Percentiles rank a stretch among this genome's conserved stretches.
Evolutionary conservation across 768 basidiomycete genomes (phyloP).

Genomic region (Baorangia bicolor): DNA sequence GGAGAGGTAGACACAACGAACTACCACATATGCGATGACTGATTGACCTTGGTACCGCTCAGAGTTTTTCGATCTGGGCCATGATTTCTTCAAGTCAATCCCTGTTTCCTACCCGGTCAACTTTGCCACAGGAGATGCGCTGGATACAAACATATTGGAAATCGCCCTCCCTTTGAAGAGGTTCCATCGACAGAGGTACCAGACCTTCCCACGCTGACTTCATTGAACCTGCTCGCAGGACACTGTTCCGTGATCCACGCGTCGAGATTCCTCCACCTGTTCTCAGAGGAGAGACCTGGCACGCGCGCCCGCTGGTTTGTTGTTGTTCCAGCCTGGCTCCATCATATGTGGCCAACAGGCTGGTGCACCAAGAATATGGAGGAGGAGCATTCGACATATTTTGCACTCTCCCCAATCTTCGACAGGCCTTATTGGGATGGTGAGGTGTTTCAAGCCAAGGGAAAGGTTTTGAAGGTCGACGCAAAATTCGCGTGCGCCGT

Average conservation of each 20-base stretch:
- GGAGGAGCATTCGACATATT: neutral
- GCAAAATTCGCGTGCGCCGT: too few species aligned
- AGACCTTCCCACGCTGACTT: neutral
- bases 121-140: neutral
- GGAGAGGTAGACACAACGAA: too few species aligned
- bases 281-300: neutral
- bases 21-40: too few species aligned
- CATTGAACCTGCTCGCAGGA: neutral
- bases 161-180: neutral
- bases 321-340: too few species aligned
- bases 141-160: neutral
- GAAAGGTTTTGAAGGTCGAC: too few species aligned
- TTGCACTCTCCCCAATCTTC: neutral
- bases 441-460: neutral
- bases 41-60: too few species aligned
- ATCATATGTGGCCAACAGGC: neutral
- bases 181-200: neutral
- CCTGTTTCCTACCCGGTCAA: neutral
- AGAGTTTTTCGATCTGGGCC: neutral
- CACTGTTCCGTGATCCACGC: neutral
- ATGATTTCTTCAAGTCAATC: neutral
- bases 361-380: neutral
- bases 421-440: neutral
- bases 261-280: neutral
- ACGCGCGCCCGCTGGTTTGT: neutral